Evolutionary conservation across 306 rosid species (phyloP).

Genomic region (Fragaria ananassa): DNA sequence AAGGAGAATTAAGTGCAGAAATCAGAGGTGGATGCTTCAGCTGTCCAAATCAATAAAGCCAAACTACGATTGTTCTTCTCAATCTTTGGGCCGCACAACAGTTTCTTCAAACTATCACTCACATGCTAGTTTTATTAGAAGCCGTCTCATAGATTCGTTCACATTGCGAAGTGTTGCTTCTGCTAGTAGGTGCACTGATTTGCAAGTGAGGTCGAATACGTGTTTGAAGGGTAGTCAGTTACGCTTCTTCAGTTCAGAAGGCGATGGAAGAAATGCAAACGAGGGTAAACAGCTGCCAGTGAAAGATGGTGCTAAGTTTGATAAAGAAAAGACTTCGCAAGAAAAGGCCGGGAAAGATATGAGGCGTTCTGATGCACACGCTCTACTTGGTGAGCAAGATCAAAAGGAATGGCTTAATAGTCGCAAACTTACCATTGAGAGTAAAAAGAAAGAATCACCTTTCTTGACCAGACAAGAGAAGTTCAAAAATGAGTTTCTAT

Average conservation of each 20-base stretch:
- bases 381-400: constrained; percentile 76
- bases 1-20: constrained; percentile 62
- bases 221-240: constrained; percentile 44
- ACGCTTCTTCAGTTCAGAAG: constrained; percentile 65
- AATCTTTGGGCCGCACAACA: constrained; percentile 33
- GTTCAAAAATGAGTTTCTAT: constrained; percentile 73
- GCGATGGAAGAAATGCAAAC: constrained; percentile 84
- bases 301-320: constrained; percentile 47
- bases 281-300: constrained; percentile 63
- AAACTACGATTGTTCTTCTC: constrained; percentile 35
- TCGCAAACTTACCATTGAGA: constrained; percentile 66
- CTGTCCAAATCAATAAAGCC: constrained; percentile 55
- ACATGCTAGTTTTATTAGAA: constrained; percentile 38
- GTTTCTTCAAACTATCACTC: constrained; percentile 31
- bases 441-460: constrained; percentile 67
- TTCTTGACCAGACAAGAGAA: constrained; percentile 68
- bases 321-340: constrained; percentile 40
- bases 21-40: constrained; percentile 63
- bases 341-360: constrained; percentile 46
- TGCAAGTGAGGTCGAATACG: constrained; percentile 27
- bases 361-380: constrained; percentile 52
- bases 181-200: constrained; percentile 33
- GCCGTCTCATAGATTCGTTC: constrained; percentile 38
- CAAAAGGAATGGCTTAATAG: constrained; percentile 84
- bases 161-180: constrained; percentile 30